phyloP scores from a whole-genome alignment of 805 yeast genomes.

The Clavispora phyllophila region DNA sequence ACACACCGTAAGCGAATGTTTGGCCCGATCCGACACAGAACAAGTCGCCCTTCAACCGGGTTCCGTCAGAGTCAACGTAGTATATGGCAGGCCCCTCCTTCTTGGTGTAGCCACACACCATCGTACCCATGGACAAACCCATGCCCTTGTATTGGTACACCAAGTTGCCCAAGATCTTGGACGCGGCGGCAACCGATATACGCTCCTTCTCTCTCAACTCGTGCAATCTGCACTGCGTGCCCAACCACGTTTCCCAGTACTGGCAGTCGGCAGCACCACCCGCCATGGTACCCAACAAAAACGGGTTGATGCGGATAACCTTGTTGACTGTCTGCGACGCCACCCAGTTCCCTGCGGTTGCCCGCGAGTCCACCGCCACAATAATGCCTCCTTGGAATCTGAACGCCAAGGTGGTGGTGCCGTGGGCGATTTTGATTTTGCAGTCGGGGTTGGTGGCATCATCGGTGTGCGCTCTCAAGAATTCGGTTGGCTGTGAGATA shows the following conservation, averaged over 20 bases:
- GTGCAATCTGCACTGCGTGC: slow-evolving; percentile 91
- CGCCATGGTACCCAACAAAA: slow-evolving; percentile 95
- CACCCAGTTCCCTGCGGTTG: slow-evolving; percentile 96
- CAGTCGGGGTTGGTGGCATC: slow-evolving; percentile 90
- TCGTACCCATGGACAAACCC: slow-evolving; percentile 99
- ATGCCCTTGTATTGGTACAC: slow-evolving; percentile 93
- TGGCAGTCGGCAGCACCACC: slow-evolving; percentile 99
- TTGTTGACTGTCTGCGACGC: slow-evolving; percentile 97
- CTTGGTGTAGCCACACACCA: slow-evolving; percentile 95
- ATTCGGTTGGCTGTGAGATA: slow-evolving; percentile 83
- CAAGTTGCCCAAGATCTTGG: slow-evolving; percentile 84
- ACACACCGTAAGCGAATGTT: slow-evolving; percentile 97
- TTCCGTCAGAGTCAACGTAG: slow-evolving; percentile 96
- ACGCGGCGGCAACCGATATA: slow-evolving; percentile 94
- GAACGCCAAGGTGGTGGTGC: slow-evolving; percentile 97
- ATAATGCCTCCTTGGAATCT: slow-evolving; percentile 92
- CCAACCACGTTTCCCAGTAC: slow-evolving; percentile 98
- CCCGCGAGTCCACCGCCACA: slow-evolving; percentile 97
- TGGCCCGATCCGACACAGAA: slow-evolving; percentile 99
- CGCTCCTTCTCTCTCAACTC: slow-evolving; percentile 93
- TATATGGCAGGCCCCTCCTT: slow-evolving; percentile 94
- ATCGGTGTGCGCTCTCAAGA: slow-evolving; percentile 96
- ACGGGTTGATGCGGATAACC: slow-evolving; percentile 94
- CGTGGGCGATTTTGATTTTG: slow-evolving; percentile 94
- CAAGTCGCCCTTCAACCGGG: slow-evolving; percentile 88